Evolutionary conservation across 345 rosid genomes (phyloP).

Genomic region (Dipteronia sinensis): DNA sequence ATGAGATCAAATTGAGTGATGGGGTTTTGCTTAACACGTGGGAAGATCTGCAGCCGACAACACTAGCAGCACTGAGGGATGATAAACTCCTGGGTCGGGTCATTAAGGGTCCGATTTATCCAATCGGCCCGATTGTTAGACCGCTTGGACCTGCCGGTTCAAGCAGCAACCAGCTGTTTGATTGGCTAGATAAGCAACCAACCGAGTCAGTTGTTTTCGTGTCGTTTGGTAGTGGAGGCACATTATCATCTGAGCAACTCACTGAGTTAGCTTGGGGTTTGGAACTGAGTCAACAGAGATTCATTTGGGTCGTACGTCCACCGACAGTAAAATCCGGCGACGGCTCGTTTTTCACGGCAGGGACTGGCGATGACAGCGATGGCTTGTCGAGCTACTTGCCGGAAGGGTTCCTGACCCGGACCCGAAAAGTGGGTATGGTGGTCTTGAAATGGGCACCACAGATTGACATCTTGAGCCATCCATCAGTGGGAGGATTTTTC

Average conservation of each 20-base stretch:
- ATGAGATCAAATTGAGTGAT: slow-evolving; percentile 32
- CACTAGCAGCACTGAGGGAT: slow-evolving; percentile 42
- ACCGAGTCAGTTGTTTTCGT: slow-evolving; percentile 56
- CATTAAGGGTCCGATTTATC: slow-evolving; percentile 39
- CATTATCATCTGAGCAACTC: slow-evolving; percentile 48
- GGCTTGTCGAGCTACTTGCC: slow-evolving; percentile 45
- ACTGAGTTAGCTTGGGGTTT: slow-evolving; percentile 65
- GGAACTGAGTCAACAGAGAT: slow-evolving; percentile 59
- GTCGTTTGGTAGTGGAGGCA: slow-evolving; percentile 77
- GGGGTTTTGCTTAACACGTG: slow-evolving; percentile 65
- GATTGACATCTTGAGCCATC: slow-evolving; percentile 48
- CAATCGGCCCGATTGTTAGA: slow-evolving; percentile 52
- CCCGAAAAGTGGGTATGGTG: slow-evolving; percentile 36
- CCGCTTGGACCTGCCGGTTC: neutral
- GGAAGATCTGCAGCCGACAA: slow-evolving; percentile 52
- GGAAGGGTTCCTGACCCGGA: slow-evolving; percentile 49
- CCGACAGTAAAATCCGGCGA: slow-evolving; percentile 27
- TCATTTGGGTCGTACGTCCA: slow-evolving; percentile 62
- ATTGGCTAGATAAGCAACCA: slow-evolving; percentile 59
- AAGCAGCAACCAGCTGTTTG: neutral
- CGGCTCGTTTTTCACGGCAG: slow-evolving; percentile 31
- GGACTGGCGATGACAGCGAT: neutral
- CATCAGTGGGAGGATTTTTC: slow-evolving; percentile 64
- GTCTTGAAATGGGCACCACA: slow-evolving; percentile 70
- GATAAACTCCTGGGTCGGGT: slow-evolving; percentile 19